Base-by-base conservation (phyloP, 2,329 filamentous ascomycete species). In the Fusarium armeniacum region DNA sequence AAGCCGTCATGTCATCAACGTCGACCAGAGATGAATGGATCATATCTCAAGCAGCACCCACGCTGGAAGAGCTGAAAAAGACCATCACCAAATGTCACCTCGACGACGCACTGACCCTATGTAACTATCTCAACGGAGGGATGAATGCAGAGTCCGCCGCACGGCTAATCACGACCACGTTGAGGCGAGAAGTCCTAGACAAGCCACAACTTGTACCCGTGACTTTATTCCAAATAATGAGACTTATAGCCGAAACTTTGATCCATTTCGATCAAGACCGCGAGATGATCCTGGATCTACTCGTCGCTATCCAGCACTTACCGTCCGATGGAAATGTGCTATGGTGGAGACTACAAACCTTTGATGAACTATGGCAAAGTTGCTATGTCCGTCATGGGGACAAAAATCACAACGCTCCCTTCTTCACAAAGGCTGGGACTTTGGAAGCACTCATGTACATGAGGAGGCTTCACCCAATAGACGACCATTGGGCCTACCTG, bases 371-470 rank as follows among this genome's bases (percentile, higher is more conserved):
- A 0, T 59, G 24, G 24, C 28, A 36, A 11, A 0, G 0, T 3
- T 24, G 13, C 4, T 60, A 41, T 15, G 2, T 5, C 28, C 10
- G 3, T 11, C 3, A 11, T 10, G 9, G 28, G 10, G 10, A 30
- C 9, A 30, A 3, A 3, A 4, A 30, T 11, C 4, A 30, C 10
- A 4, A 11, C 28, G 28, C 28, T 9, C 28, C 28, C 20, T 6
- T 16, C 4, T 63, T 54, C 16, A 36, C 5, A 3, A 62, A 18
- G 13, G 15, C 12, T 2, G 67, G 46, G 0, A 52, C 2, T 0
- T n/a, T 33, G 3, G 45, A 70, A 26, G 66, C 57, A 1, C 65
- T 46, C 2, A 44, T 69, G 45, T 67, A 50, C n/a, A 0, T 69
- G 1, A 13, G 28, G 2, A 28, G 20, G 0, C 22, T 69, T 4